A percentile compares a stretch with the other conserved stretches of the same genome.
Conservation (phyloP, 768 basidiomycete species). For the Panus rudis region DNA sequence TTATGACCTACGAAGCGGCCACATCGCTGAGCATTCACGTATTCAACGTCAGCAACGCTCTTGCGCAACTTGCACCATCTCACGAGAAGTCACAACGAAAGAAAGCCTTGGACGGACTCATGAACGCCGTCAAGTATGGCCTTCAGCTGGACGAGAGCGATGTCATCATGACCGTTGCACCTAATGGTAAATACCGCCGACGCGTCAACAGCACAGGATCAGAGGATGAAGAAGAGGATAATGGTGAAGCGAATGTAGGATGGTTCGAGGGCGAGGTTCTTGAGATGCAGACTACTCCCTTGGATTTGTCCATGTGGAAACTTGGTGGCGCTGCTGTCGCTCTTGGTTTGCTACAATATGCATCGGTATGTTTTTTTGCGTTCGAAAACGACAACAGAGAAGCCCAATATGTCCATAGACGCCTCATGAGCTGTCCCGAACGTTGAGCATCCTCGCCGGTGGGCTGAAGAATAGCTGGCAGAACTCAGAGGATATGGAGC, state of each 20-base stretch:
- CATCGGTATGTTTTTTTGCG: constrained; percentile 41
- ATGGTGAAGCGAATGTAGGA: neutral
- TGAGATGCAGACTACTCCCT: constrained; percentile 48
- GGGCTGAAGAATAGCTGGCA: constrained; percentile 82
- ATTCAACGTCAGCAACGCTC: constrained; percentile 36
- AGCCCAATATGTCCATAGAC: constrained; percentile 36
- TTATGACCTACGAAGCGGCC: constrained; percentile 79
- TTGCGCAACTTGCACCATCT: too few relatives aligned
- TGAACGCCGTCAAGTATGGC: constrained; percentile 29
- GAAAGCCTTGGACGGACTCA: constrained; percentile 21
- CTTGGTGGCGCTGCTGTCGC: constrained; percentile 76
- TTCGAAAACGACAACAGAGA: too few relatives aligned
- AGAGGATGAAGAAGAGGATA: constrained; percentile 6
- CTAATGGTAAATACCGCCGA: constrained; percentile 13
- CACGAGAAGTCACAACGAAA: constrained; percentile 31
- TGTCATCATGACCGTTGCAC: constrained; percentile 33
- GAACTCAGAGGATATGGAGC: constrained; percentile 92
- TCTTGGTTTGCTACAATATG: constrained; percentile 68
- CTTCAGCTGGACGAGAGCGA: constrained; percentile 33
- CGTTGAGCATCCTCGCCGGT: constrained; percentile 68
- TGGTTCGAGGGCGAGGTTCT: constrained; percentile 45
- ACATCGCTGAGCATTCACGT: constrained; percentile 81
- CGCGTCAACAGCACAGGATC: constrained; percentile 15
- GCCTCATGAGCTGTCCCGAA: constrained; percentile 67
- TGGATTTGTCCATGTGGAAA: constrained; percentile 75